These are phyloP conservation scores for Tausonia pullulans DNA, from an alignment of 1,284 basidiomycete genomes.

Conservation along the genomic window DNA sequence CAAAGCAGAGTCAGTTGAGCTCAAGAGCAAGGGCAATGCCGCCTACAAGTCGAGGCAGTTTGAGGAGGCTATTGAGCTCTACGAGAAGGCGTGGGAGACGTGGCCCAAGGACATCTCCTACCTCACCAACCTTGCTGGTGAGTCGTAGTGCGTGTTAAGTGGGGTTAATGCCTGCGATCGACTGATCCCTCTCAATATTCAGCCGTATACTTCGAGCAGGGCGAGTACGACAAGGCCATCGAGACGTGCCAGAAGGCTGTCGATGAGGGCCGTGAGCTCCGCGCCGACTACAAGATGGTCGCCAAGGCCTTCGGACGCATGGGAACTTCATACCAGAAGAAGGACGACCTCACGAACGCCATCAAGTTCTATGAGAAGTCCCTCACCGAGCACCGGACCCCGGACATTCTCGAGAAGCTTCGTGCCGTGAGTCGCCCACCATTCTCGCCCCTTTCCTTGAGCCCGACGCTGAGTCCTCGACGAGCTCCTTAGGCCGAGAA, in stretches of 20 bases:
- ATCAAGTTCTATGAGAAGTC: conserved; percentile 87
- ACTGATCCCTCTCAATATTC: conserved; percentile 14
- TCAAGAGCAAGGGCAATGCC: conserved; percentile 66
- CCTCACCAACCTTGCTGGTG: conserved; percentile 77
- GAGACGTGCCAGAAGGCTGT: conserved; percentile 88
- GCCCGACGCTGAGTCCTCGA: background rate
- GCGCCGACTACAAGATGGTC: conserved; percentile 46
- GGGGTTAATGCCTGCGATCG: background rate
- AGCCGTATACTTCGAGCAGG: conserved; percentile 91
- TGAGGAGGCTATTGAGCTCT: conserved; percentile 57
- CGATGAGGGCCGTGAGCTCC: conserved; percentile 67
- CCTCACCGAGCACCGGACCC: conserved; percentile 91
- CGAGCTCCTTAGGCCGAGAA: conserved; percentile 48
- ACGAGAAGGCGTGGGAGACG: conserved; percentile 80
- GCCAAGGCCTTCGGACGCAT: conserved; percentile 76
- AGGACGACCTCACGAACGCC: conserved; percentile 63
- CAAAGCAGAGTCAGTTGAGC: conserved; percentile 61
- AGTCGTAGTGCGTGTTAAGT: conserved; percentile 25
- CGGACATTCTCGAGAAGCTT: conserved; percentile 83
- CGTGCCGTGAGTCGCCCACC: conserved; percentile 42
- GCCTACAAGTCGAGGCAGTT: conserved; percentile 81
- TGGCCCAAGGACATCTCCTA: conserved; percentile 91
- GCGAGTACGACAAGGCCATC: conserved; percentile 79
- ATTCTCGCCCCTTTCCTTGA: background rate
- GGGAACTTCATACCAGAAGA: conserved; percentile 74